phyloP scores from a whole-genome alignment of 78 protist genomes.

The Fonticula alba region DNA sequence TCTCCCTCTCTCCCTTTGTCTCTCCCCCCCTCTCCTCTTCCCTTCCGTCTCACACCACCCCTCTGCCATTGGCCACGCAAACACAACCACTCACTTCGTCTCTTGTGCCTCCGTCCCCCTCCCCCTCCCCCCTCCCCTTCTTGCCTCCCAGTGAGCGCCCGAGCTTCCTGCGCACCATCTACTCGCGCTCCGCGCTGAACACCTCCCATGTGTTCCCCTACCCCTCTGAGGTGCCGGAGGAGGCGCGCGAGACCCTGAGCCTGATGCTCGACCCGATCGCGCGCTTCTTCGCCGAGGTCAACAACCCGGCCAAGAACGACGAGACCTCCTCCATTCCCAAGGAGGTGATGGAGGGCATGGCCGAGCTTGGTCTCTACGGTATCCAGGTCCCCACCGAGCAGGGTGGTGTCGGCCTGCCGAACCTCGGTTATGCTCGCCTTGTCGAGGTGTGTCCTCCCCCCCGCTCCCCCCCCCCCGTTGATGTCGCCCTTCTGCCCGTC shows the following conservation, averaged over 20 bases:
- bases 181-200: no score
- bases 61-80: no score
- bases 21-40: no score
- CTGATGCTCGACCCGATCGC: conserved; percentile 4
- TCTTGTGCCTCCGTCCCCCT: no score
- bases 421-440: conserved; percentile 8
- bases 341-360: conserved; percentile 1
- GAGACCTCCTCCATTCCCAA: not conserved
- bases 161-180: no score
- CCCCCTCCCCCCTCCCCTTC: no score
- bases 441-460: not conserved
- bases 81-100: no score
- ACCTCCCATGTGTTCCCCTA: no score
- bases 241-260: not conserved
- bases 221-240: no score
- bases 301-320: conserved; percentile 5
- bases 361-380: conserved; percentile 13
- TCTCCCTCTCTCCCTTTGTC: no score
- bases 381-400: conserved; percentile 21
- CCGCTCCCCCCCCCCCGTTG: not conserved
- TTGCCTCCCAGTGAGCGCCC: no score
- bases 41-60: no score
- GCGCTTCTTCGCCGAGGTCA: not conserved
- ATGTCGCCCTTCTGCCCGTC: not conserved
- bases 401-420: conserved; percentile 22